Evolutionary conservation across 352 stramenopile species (phyloP).

Genomic region (Phytophthora ramorum): DNA sequence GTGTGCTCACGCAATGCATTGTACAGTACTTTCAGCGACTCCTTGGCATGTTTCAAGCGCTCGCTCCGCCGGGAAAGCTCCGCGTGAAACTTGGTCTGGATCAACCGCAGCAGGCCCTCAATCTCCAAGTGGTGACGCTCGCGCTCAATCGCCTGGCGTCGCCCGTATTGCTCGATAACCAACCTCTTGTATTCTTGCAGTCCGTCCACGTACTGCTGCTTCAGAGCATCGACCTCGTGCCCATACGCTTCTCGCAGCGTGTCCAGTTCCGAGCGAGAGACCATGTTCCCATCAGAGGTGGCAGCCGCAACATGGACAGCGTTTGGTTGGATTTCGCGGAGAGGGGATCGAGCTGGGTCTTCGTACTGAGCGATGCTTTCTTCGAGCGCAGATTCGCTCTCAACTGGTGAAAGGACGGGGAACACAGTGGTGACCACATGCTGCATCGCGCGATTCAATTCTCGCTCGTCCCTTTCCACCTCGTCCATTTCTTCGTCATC

Average conservation of each 20-base stretch:
- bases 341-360: conserved; percentile 35
- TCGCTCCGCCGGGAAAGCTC: conserved; percentile 62
- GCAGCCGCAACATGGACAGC: neutral
- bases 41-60: conserved; percentile 57
- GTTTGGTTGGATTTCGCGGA: conserved; percentile 27
- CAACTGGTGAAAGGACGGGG: conserved; percentile 28
- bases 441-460: conserved; percentile 56
- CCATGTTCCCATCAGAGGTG: neutral
- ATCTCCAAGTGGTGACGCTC: conserved; percentile 70
- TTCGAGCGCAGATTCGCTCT: conserved; percentile 49
- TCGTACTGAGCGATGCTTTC: conserved; percentile 65
- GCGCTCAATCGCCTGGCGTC: conserved; percentile 60
- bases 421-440: conserved; percentile 63
- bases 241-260: conserved; percentile 42
- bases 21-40: conserved; percentile 74
- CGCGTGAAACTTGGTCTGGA: conserved; percentile 68
- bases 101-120: conserved; percentile 60
- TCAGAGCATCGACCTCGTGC: conserved; percentile 53
- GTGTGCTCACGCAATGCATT: conserved; percentile 41
- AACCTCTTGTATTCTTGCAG: conserved; percentile 77
- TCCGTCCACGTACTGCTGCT: conserved; percentile 63
- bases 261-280: conserved; percentile 50
- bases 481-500: conserved; percentile 47
- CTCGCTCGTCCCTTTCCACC: conserved; percentile 49
- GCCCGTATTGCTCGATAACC: conserved; percentile 76